Evolutionary conservation across 352 stramenopile species (phyloP).

Genomic region (Phytophthora rubi): DNA sequence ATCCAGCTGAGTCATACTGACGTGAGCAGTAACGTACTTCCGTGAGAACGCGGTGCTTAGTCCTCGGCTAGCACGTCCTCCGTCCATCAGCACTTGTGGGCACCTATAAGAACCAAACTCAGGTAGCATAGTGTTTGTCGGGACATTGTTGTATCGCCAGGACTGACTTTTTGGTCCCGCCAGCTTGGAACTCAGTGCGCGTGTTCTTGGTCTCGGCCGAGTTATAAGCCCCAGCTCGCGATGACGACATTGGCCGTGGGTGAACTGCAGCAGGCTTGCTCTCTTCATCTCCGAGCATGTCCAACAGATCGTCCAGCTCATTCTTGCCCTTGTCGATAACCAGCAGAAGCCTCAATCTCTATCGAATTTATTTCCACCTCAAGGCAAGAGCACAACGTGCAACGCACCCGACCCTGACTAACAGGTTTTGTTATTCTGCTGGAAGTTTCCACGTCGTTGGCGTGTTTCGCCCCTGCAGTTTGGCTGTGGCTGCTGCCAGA

Average conservation of each 20-base stretch:
- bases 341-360: neutral
- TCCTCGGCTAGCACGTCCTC: constrained; percentile 60
- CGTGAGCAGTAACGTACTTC: constrained; percentile 36
- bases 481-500: constrained; percentile 16
- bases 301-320: constrained; percentile 78
- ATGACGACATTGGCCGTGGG: constrained; percentile 32
- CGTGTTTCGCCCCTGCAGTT: constrained; percentile 17
- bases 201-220: constrained; percentile 17
- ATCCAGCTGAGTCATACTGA: neutral
- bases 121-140: neutral
- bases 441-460: constrained; percentile 1
- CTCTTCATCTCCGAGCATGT: constrained; percentile 64
- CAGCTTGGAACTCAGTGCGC: constrained; percentile 44
- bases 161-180: constrained; percentile 69
- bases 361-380: neutral
- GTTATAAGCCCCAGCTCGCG: constrained; percentile 22
- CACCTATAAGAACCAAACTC: constrained; percentile 42
- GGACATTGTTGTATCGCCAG: neutral
- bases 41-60: constrained; percentile 64
- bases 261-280: constrained; percentile 41
- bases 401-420: constrained; percentile 27
- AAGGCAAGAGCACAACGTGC: neutral
- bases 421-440: constrained; percentile 17
- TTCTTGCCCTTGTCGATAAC: constrained; percentile 39
- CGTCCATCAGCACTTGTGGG: constrained; percentile 57